Evolutionary conservation across 1,139 yeast species (phyloP), one percentile per base, ranked within the genome.

Genomic region (Pichia sp.): DNA sequence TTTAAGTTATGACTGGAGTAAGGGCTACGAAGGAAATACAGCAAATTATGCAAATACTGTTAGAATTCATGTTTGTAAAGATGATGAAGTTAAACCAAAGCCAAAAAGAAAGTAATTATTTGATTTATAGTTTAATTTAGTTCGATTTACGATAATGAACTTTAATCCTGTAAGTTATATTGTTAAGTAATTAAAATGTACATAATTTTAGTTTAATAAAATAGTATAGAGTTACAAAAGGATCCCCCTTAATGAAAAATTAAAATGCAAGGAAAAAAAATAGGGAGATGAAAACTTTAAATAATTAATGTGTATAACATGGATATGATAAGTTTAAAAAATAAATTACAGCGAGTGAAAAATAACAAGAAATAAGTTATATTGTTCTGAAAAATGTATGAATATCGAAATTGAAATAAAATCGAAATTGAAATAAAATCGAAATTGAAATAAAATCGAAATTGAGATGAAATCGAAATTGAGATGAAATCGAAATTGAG

Each of bases 1-100:
- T 1, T 69, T 88, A 56, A 84, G 96, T 60, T 93, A 93, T 70
- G 99, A 93, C 67, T 93, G 99, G 99, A 80, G 89, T 54, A 87
- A 86, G 67, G 99, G 99, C 10, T 77, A 86, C 67, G 83, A 79
- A 67, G 87, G 79, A 61, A 89, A 88, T 71, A 80, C 83, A 49
- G 86, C 81, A 3, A 89, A 84, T 57, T 81, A 82, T 63, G 91
- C 95, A 18, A 86, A 79, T 58, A 75, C 80, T 55, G 81, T 93
- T 57, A 86, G 88, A 70, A 73, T 93, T 53, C 99, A 93, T 69
- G 84, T 93, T 9, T 81, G 87, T 28, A 83, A 81, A 58, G 97
- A 89, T 53, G 93, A 82, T 49, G 99, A 93, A 68, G 87, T 87
- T 50, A 87, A 87, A 67, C 95, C 84, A 64, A 85, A 86, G 70